Conservation (phyloP, 2,329 filamentous ascomycete species). For the Pezicula carpinea region DNA sequence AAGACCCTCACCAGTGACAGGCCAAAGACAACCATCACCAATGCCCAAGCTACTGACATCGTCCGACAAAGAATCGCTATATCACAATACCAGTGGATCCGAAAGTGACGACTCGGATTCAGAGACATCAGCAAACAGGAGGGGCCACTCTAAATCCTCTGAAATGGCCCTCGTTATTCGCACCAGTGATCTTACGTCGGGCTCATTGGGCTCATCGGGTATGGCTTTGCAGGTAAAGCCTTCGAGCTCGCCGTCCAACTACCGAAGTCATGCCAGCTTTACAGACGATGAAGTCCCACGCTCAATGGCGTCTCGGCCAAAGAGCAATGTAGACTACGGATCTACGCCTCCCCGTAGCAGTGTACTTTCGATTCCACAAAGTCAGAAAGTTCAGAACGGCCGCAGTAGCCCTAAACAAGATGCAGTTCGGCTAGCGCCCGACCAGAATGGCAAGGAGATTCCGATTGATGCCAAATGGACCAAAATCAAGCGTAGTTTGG, state of each 20-base stretch:
- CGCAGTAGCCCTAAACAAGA: slow-evolving; percentile 12
- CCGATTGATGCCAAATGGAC: slow-evolving; percentile 56
- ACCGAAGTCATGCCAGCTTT: slow-evolving; percentile 16
- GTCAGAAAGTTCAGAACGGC: slow-evolving; percentile 6
- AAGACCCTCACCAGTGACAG: slow-evolving; percentile 8
- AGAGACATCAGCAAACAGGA: slow-evolving; percentile 2
- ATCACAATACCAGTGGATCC: slow-evolving; percentile 16
- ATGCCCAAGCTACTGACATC: slow-evolving; percentile 13
- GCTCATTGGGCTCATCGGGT: slow-evolving; percentile 8
- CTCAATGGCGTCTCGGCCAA: slow-evolving; percentile 14
- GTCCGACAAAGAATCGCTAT: slow-evolving; percentile 11
- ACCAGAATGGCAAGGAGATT: slow-evolving; percentile 52
- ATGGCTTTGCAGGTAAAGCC: slow-evolving; percentile 14
- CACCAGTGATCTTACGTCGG: slow-evolving; percentile 17
- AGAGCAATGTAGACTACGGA: slow-evolving; percentile 10
- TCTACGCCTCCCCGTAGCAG: slow-evolving; percentile 9
- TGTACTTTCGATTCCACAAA: slow-evolving; percentile 15
- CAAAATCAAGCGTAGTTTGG: slow-evolving; percentile 47
- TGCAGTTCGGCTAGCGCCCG: slow-evolving; percentile 41
- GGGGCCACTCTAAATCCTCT: slow-evolving; percentile 6
- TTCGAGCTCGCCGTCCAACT: slow-evolving; percentile 15
- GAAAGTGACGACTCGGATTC: slow-evolving; percentile 16
- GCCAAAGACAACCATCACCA: slow-evolving; percentile 5
- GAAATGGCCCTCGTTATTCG: slow-evolving; percentile 16
- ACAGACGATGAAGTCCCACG: slow-evolving; percentile 11